Evolutionary conservation across 352 stramenopile genomes (phyloP), one percentile per base, ranked within the genome.

Genomic region (Globisporangium carolinianum): DNA sequence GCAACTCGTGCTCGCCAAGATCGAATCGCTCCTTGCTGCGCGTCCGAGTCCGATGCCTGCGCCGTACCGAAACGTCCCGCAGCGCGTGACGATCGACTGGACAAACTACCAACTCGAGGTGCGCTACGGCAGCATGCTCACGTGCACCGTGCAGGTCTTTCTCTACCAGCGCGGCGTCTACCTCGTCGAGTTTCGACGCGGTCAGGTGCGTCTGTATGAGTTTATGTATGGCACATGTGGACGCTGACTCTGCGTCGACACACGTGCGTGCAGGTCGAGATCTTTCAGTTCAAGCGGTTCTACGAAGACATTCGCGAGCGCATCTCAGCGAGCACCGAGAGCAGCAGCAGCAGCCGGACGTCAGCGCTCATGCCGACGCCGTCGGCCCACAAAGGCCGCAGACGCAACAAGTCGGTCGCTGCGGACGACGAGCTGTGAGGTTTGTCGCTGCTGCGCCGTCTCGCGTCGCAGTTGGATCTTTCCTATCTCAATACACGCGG

Each of bases 251-350:
- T 48, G 3, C 7, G 37, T 15, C 55, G 53, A 49, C 45, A 53
- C 6, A 43, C 63, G 1, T 67, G 50, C 50, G 14, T 57, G 1
- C 59, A 94, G 82, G 64, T 92, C 11, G 84, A 94, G 61, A 91
- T 92, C 52, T 94, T 94, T 57, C 70, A 88, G 60, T 94, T 94
- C 64, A 92, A 94, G 62, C 79, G 84, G 48, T 94, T 92, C 56
- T 94, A 91, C 62, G 76, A 94, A 61, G 79, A 87, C 41, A 79
- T 94, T 15, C 83, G 80, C 41, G 68, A 70, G 11, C 73, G 80
- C 35, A 73, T 94, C 37, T 75, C 76, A 6, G 72, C 83, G 63
- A 69, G 71, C 42, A 72, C 79, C 46, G 70, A 83, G n/a, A 58
- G 37, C 53, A 52, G 12, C 39, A 17, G 17, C 51, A 39, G n/a